Percentiles rank a stretch among this genome's conserved stretches.
Conservation (phyloP, 768 basidiomycete genomes). For the Auriculariales sp. region DNA sequence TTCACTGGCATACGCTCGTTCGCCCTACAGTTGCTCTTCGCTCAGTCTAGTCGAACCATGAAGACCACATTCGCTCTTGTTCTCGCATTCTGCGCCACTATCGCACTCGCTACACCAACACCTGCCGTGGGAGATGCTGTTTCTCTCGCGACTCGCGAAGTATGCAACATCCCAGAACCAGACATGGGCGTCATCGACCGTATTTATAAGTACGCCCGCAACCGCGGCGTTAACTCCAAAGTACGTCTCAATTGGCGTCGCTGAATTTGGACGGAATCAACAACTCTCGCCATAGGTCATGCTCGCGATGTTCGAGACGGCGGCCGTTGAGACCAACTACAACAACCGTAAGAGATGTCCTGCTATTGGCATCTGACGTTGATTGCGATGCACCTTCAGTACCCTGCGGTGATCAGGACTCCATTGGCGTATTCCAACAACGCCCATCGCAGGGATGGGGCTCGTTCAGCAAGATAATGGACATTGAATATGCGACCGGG, state of each 20-base stretch:
- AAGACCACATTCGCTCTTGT: neutral
- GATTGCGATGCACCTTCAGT: neutral
- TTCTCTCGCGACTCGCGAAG: neutral
- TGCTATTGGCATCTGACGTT: neutral
- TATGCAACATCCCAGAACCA: neutral
- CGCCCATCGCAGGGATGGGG: neutral
- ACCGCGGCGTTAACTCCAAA: neutral
- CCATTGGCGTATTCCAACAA: neutral
- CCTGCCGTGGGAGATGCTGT: neutral
- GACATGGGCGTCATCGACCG: neutral
- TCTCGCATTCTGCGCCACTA: neutral
- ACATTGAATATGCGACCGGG: neutral
- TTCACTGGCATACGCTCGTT: too few species aligned
- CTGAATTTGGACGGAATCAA: neutral
- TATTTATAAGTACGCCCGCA: neutral
- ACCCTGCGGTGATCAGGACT: neutral
- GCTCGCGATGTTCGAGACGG: neutral
- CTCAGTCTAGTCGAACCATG: too few species aligned
- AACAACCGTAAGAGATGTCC: neutral
- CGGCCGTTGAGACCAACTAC: conserved; percentile 1
- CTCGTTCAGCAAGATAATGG: neutral
- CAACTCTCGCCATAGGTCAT: neutral
- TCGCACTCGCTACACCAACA: neutral
- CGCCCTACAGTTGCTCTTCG: too few species aligned
- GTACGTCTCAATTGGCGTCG: neutral